Evolutionary conservation across 352 stramenopile genomes (phyloP).

Genomic region (Phytophthora chlamydospora): DNA sequence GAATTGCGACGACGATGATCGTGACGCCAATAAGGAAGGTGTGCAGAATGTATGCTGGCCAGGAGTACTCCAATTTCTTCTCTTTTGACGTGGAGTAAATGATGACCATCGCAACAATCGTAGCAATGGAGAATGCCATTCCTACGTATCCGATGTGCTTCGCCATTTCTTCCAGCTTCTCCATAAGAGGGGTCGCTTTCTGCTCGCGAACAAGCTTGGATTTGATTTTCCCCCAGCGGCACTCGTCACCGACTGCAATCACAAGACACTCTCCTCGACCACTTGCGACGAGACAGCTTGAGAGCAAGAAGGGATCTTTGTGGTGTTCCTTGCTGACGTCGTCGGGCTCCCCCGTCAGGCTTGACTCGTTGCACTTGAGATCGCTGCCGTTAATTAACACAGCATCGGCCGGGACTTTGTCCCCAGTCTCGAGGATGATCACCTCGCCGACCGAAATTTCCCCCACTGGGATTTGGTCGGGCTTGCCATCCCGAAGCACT

Average conservation of each 20-base stretch:
- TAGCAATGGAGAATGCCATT: constrained; percentile 85
- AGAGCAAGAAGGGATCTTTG: constrained; percentile 89
- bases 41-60: constrained; percentile 88
- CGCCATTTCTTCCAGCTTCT: constrained; percentile 92
- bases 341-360: constrained; percentile 96
- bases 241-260: constrained; percentile 81
- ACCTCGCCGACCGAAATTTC: constrained; percentile 89
- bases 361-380: constrained; percentile 96
- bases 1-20: constrained; percentile 95
- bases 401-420: constrained; percentile 95
- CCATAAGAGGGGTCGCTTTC: constrained; percentile 92
- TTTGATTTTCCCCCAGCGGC: constrained; percentile 92
- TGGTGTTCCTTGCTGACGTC: constrained; percentile 86
- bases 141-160: constrained; percentile 90
- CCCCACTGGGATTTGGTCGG: constrained; percentile 69
- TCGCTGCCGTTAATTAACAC: constrained; percentile 92
- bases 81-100: constrained; percentile 74
- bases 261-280: constrained; percentile 81
- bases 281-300: constrained; percentile 78
- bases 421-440: constrained; percentile 92
- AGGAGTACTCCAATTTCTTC: constrained; percentile 70
- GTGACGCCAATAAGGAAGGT: constrained; percentile 95
- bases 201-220: constrained; percentile 89
- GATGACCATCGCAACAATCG: constrained; percentile 87
- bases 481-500: constrained; percentile 71